A percentile compares a stretch with the other conserved stretches of the same genome.
These are phyloP conservation scores for Saturnispora sekii DNA, from an alignment of 805 yeast genomes.

Conservation along the genomic window DNA sequence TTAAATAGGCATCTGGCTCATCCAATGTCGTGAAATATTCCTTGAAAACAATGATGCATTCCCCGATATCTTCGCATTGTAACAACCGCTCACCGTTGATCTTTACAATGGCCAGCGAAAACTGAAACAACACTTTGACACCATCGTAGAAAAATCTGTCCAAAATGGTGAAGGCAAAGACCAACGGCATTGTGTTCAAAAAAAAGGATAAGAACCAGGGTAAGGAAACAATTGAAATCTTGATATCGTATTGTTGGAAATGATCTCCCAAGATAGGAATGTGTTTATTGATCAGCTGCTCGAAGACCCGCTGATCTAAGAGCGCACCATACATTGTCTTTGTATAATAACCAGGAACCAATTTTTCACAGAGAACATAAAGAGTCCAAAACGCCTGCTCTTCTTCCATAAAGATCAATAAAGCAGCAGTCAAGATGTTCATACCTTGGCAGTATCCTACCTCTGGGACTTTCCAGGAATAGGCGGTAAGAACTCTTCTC, in stretches of 20 bases:
- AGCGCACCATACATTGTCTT: conserved; percentile 96
- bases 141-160: conserved; percentile 91
- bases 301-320: conserved; percentile 89
- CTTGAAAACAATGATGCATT: conserved; percentile 77
- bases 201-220: conserved; percentile 95
- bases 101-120: conserved; percentile 82
- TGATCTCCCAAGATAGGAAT: conserved; percentile 88
- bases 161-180: conserved; percentile 82
- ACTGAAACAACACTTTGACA: conserved; percentile 80
- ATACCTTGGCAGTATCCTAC: conserved; percentile 98
- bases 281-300: conserved; percentile 76
- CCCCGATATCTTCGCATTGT: conserved; percentile 82
- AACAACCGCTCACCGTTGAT: conserved; percentile 80
- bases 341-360: conserved; percentile 93
- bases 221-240: conserved; percentile 81
- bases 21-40: conserved; percentile 71
- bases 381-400: conserved; percentile 97
- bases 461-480: conserved; percentile 94
- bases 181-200: conserved; percentile 88
- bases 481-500: conserved; percentile 83
- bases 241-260: conserved; percentile 70
- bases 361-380: conserved; percentile 66
- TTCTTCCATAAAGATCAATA: conserved; percentile 79
- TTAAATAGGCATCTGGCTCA: conserved; percentile 54
- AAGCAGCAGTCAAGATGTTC: conserved; percentile 84